Conservation (phyloP, 495 filamentous ascomycete genomes). For the Penicillium cosmopolitanum region DNA sequence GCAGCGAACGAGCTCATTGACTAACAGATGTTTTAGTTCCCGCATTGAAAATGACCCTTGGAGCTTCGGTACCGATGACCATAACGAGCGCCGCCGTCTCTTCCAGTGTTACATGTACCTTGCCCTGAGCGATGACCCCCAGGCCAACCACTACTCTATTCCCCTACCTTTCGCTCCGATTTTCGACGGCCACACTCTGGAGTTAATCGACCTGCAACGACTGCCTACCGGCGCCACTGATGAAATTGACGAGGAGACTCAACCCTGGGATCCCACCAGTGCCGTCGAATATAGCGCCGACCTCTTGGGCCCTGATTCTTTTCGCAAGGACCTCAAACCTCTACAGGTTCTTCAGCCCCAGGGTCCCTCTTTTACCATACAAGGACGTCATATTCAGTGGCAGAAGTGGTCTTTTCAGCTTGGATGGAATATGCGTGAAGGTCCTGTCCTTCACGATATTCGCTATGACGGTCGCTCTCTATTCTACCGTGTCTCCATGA, state of each 20-base stretch:
- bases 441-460: conserved; percentile 64
- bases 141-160: conserved; percentile 68
- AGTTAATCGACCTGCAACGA: conserved; percentile 12
- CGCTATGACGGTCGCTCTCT: conserved; percentile 67
- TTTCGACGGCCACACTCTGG: conserved; percentile 58
- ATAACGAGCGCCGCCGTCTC: conserved; percentile 10
- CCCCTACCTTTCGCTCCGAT: conserved; percentile 71
- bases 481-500: conserved; percentile 70
- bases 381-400: conserved; percentile 55
- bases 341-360: conserved; percentile 77
- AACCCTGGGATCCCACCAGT: neutral
- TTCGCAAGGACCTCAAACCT: conserved; percentile 53
- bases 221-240: neutral
- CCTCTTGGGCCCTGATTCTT: neutral
- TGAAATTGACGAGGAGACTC: neutral
- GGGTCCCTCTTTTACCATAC: conserved; percentile 66
- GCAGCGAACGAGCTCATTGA: neutral
- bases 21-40: neutral
- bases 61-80: conserved; percentile 16
- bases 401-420: conserved; percentile 71
- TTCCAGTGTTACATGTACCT: conserved; percentile 24
- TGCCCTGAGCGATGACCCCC: conserved; percentile 14
- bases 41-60: conserved; percentile 11
- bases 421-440: conserved; percentile 67
- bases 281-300: neutral